Evolutionary conservation across 202 grass and related monocot species (phyloP), one percentile per base, ranked within the genome.

Genomic region (Saccharum hybrid): DNA sequence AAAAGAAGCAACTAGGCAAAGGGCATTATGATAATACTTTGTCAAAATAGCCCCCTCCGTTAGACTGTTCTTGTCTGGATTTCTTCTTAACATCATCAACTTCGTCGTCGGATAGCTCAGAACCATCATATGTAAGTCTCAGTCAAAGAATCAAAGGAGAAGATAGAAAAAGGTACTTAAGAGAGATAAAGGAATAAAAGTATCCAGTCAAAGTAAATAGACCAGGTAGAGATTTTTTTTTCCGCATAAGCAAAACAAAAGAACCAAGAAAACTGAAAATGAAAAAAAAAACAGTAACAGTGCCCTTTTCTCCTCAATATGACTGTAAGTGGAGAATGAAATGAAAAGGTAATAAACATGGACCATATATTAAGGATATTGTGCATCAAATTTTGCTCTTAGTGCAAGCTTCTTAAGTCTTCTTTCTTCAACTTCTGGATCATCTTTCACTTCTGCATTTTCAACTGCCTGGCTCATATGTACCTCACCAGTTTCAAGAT

Each of bases 401-500:
- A 92, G 91, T 54, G 89, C 91, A 76, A 96, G 93, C 81, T 99
- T 99, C 83, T 96, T 99, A 39, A 82, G 88, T 79, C 76, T 94
- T 81, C 93, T 85, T 30, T 92, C 91, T 79, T 96, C 89, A 80
- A 33, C 80, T 88, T 92, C 90, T 86, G 69, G 64, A 54, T 86
- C 86, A 88, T 85, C 86, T 78, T 75, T 81, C 66, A 42, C 77
- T 54, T 75, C 48, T 75, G 38, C 51, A 88, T 66, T 84, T 82
- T 81, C 81, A 63, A 28, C 75, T 72, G 66, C 10, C 66, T 86
- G 42, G 23, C 75, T 74, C 72, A 52, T 88, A 80, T 92, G 78
- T 71, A 89, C 84, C 86, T 92, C 89, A 77, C 96, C 93, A 84
- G 96, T 96, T 86, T 99, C 91, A 77, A 96, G 72, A 86, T 99